Conservation (phyloP, 768 basidiomycete genomes). For the Wakefieldia striispora region DNA sequence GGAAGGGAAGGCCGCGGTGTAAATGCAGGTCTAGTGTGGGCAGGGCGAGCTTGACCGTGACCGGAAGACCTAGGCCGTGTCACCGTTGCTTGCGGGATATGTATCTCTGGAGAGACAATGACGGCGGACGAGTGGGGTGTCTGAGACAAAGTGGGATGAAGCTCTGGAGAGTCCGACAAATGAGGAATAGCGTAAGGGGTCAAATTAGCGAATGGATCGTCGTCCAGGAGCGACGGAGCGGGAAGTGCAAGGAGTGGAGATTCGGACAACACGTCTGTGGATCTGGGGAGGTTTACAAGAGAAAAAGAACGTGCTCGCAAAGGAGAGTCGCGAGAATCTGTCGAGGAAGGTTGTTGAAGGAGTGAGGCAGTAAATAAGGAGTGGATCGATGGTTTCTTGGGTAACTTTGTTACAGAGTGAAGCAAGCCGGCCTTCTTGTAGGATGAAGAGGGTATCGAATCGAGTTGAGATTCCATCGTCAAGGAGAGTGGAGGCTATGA, state of each 20-base stretch:
- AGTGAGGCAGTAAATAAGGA: too few species aligned
- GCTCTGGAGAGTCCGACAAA: not conserved
- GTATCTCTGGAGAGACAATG: conserved; percentile 11
- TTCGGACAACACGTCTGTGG: too few species aligned
- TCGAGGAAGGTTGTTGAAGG: too few species aligned
- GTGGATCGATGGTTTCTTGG: too few species aligned
- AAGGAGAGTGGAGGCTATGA: not conserved
- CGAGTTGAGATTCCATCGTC: conserved; percentile 4
- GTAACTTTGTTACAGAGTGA: not conserved
- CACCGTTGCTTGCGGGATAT: conserved; percentile 7
- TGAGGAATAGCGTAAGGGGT: conserved; percentile 15
- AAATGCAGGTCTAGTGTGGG: conserved; percentile 43
- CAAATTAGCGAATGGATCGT: conserved; percentile 73
- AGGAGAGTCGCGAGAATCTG: not conserved
- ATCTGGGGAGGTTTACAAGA: conserved; percentile 1
- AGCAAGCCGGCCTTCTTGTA: too few species aligned
- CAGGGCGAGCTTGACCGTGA: conserved; percentile 37
- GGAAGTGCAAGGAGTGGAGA: conserved; percentile 1
- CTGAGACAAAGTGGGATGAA: conserved; percentile 7
- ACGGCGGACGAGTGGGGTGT: conserved; percentile 10
- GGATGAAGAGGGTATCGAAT: not conserved
- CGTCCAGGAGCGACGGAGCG: conserved; percentile 46
- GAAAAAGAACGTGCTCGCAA: conserved; percentile 17
- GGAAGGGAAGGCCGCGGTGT: conserved; percentile 41
- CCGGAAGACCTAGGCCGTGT: conserved; percentile 34